phyloP scores from a whole-genome alignment of 169 alveolate genomes.

The Sarcocystis neurona region DNA sequence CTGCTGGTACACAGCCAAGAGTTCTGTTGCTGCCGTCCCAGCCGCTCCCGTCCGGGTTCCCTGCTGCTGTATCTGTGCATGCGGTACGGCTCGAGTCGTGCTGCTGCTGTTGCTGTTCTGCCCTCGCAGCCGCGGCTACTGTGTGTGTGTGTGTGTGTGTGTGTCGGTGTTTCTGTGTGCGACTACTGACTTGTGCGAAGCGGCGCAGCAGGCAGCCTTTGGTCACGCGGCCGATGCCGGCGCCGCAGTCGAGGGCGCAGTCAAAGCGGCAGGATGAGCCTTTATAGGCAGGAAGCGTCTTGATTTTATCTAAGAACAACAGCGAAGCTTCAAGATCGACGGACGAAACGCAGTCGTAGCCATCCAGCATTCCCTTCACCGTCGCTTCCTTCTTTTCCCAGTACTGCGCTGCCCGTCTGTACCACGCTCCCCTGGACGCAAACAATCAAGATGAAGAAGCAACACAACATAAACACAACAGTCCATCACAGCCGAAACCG shows the following conservation, averaged over 20 bases:
- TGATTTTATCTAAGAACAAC: slow-evolving; percentile 6
- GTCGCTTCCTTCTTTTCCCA: not conserved
- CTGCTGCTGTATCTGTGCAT: no score
- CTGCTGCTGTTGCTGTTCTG: no score
- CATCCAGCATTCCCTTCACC: slow-evolving; percentile 29
- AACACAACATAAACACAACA: not conserved
- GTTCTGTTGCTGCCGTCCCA: no score
- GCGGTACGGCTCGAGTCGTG: no score
- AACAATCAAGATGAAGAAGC: not conserved
- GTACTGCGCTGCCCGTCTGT: not conserved
- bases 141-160: no score
- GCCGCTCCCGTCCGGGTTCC: no score
- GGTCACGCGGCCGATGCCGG: slow-evolving; percentile 83
- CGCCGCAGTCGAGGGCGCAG: slow-evolving; percentile 78
- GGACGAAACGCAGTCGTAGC: slow-evolving; percentile 12
- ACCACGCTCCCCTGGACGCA: not conserved
- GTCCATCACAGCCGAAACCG: not conserved
- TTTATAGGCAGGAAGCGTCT: not conserved
- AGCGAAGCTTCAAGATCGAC: slow-evolving; percentile 10
- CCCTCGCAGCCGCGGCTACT: no score
- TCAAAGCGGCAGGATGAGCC: slow-evolving; percentile 27
- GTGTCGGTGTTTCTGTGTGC: not conserved
- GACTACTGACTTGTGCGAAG: slow-evolving; percentile 64
- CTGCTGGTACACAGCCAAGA: no score
- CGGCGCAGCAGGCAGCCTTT: slow-evolving; percentile 68